Evolutionary conservation across 768 basidiomycete species (phyloP).

Genomic region (Lyophyllum shimeji): DNA sequence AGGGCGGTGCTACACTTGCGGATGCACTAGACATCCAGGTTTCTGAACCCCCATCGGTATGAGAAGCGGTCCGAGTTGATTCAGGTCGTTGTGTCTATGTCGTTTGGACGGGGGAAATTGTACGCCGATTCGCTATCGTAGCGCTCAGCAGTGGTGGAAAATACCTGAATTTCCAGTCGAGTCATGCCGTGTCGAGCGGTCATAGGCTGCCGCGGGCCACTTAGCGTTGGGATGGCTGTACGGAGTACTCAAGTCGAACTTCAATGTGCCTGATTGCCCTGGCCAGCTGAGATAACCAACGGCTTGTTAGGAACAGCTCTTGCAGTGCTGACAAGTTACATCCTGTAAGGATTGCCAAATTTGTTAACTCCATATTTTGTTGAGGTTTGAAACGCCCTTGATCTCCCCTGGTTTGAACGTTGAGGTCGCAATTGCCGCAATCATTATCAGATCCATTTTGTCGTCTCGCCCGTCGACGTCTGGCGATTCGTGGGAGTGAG

Average conservation of each 20-base stretch:
- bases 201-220: constrained; percentile 4
- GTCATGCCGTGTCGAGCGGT: constrained; percentile 29
- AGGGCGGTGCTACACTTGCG: not conserved
- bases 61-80: not conserved
- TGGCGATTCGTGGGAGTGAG: constrained; percentile 26
- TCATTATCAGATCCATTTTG: constrained; percentile 36
- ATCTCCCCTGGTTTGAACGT: constrained; percentile 35
- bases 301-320: constrained; percentile 31
- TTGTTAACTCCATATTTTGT: constrained; percentile 30
- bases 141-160: not conserved
- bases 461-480: constrained; percentile 28
- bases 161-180: constrained; percentile 15
- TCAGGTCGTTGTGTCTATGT: not conserved
- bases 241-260: constrained; percentile 12
- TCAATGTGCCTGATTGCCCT: constrained; percentile 16
- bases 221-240: constrained; percentile 22
- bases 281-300: constrained; percentile 29
- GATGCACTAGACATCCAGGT: not conserved
- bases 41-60: not conserved
- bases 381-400: constrained; percentile 31
- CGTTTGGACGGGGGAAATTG: not conserved
- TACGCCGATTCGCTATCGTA: not conserved
- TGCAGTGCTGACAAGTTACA: constrained; percentile 15
- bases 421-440: constrained; percentile 34
- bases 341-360: constrained; percentile 14